Evolutionary conservation across 768 basidiomycete species (phyloP), one percentile per base, ranked within the genome.

Genomic region (Podaxis rugospora): DNA sequence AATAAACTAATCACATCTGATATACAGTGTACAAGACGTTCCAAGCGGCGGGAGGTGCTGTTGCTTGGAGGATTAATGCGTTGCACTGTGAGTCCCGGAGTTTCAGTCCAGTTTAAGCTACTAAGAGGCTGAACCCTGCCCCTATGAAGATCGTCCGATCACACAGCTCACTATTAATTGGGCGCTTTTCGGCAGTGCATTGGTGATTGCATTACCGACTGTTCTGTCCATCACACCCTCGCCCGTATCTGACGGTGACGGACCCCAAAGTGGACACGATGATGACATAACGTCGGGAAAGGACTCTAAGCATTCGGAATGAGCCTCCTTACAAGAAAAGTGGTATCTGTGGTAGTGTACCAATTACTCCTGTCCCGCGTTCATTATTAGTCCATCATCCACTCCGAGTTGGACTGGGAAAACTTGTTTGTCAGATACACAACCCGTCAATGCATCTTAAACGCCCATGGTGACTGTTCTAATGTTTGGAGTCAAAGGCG

Each of bases 61-160:
- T 70, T 14, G 69, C 69, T 14, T 71, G 70, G 70, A 65, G 70
- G 10, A 70, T 71, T 25, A 71, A 71, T 32, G 70, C 70, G n/a
- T 65, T 71, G 36, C 62, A 65, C 47, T 71, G 69, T 71, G 62
- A 49, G 60, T 5, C 18, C 14, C 1, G 4, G 39, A 32, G 11
- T 35, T 35, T 18, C 36, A 25, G 13, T 21, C 10, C 25, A 32
- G 18, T 4, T 44, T 35, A 18, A 47, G 7, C 39, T 32, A 16
- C 4, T 10, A 27, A 39, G 13, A 14, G 32, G 16, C 32, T 40
- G 46, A 51, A 47, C 47, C 32, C 36, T 50, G 16, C 27, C 13
- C 21, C 18, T 27, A 46, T 9, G 35, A 53, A 71, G 70, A 66
- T 53, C 63, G 66, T 28, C 59, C 70, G 3, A 59, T 69, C 4